phyloP scores from a whole-genome alignment of 139 green algal genomes.

The Haematococcus lacustris region DNA sequence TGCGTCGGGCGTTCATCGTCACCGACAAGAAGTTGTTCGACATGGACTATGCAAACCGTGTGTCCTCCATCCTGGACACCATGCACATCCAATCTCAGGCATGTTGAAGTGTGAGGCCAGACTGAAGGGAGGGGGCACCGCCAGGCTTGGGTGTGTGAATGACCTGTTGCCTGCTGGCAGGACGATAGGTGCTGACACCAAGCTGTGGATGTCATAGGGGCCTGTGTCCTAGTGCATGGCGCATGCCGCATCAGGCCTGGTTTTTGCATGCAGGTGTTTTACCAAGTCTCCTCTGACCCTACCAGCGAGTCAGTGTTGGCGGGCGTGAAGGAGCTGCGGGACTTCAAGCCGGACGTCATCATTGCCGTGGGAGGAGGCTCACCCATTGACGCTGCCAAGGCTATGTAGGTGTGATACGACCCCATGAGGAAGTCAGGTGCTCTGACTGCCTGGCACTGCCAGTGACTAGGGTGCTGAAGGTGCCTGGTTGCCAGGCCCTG shows the following conservation, averaged over 20 bases:
- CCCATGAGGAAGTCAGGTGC: slow-evolving; percentile 16
- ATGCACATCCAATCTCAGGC: background rate
- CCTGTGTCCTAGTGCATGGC: too few species aligned
- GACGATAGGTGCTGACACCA: too few species aligned
- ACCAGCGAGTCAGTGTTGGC: background rate
- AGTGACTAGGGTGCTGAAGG: background rate
- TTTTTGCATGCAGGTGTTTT: slow-evolving; percentile 1
- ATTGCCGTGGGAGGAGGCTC: slow-evolving; percentile 49
- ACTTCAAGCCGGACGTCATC: slow-evolving; percentile 42
- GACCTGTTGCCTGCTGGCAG: too few species aligned
- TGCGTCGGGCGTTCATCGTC: slow-evolving; percentile 52
- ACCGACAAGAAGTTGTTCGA: slow-evolving; percentile 41
- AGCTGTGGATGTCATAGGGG: too few species aligned
- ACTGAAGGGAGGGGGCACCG: background rate
- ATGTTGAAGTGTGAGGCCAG: too few species aligned
- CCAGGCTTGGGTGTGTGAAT: too few species aligned
- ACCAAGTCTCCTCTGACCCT: background rate
- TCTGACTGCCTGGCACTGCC: background rate
- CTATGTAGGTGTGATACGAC: too few species aligned
- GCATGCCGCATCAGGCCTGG: too few species aligned
- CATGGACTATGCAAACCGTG: background rate
- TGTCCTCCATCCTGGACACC: background rate
- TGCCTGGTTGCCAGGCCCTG: background rate
- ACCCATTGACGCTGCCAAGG: slow-evolving; percentile 53
- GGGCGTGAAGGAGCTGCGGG: slow-evolving; percentile 16